Percentiles rank a stretch among this genome's conserved stretches.
phyloP scores from a whole-genome alignment of 139 green algal species.

The Haematococcus lacustris region DNA sequence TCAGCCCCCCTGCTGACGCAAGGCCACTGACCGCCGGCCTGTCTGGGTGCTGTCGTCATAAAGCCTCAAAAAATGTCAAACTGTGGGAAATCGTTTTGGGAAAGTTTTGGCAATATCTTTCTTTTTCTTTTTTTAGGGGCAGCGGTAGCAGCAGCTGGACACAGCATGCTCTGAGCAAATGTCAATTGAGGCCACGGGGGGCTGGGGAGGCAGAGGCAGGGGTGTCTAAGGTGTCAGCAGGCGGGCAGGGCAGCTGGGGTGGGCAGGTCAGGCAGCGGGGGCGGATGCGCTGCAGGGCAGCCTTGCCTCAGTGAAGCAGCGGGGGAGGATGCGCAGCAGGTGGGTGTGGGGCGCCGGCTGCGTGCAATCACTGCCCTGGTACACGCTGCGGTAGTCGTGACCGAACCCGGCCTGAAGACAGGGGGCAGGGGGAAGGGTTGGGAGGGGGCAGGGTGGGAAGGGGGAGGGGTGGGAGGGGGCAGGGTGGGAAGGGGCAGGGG shows the following conservation, averaged over 20 bases:
- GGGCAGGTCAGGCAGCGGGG: neutral
- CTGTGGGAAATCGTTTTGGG: neutral
- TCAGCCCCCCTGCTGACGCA: neutral
- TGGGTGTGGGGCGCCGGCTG: conserved; percentile 19
- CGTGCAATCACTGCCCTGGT: neutral
- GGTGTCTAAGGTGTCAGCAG: too few relatives aligned
- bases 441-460: too few relatives aligned
- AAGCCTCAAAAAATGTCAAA: neutral
- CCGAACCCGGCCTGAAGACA: conserved; percentile 36
- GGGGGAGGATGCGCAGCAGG: conserved; percentile 39
- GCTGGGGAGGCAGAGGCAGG: neutral
- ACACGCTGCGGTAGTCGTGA: conserved; percentile 32
- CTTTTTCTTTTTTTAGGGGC: neutral
- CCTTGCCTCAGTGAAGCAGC: conserved; percentile 38
- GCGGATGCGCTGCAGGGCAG: neutral
- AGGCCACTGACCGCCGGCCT: neutral
- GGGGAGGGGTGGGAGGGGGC: too few relatives aligned
- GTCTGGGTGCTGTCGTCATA: neutral
- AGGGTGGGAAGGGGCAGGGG: too few relatives aligned
- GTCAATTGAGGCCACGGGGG: neutral
- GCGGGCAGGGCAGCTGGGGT: too few relatives aligned
- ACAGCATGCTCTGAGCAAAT: neutral
- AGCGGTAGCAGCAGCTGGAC: neutral
- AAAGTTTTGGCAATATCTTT: too few relatives aligned
- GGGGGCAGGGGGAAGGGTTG: too few relatives aligned